Evolutionary conservation across 169 alveolate genomes (phyloP).

Genomic region (Plasmodium coatneyi): DNA sequence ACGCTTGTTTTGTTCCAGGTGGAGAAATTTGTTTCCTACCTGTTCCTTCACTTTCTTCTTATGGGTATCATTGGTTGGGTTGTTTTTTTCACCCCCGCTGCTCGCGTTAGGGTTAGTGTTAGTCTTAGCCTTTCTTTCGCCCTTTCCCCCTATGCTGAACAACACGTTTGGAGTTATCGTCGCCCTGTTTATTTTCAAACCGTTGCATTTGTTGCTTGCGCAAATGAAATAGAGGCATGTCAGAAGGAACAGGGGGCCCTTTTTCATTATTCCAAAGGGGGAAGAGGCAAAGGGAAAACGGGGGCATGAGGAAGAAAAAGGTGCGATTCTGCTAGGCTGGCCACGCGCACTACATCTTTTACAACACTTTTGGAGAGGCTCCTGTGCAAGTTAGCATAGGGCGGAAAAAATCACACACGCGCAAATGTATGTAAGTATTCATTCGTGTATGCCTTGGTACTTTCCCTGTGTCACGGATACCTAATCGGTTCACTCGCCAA

Average conservation of each 20-base stretch:
- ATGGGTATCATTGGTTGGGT: background rate
- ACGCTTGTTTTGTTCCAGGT: slow-evolving; percentile 36
- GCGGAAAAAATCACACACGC: background rate
- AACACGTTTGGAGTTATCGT: background rate
- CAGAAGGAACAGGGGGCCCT: background rate
- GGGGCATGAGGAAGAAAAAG: background rate
- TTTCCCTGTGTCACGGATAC: background rate
- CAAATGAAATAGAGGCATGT: background rate
- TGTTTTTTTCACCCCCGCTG: background rate
- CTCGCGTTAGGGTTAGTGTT: background rate
- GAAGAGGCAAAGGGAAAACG: background rate
- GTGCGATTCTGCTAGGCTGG: background rate
- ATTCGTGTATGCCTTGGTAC: background rate
- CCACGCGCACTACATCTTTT: background rate
- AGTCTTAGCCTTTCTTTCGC: background rate
- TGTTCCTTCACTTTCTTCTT: slow-evolving; percentile 3
- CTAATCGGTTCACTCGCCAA: background rate
- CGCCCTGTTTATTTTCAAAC: background rate
- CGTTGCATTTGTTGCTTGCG: background rate
- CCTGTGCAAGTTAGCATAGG: background rate
- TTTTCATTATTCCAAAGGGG: background rate
- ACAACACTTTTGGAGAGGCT: background rate
- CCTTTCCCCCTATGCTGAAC: background rate
- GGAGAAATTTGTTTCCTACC: slow-evolving; percentile 61
- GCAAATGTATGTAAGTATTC: background rate